Evolutionary conservation across 1,139 yeast species (phyloP), one percentile per base, ranked within the genome.

Genomic region (Taphrina sp.): DNA sequence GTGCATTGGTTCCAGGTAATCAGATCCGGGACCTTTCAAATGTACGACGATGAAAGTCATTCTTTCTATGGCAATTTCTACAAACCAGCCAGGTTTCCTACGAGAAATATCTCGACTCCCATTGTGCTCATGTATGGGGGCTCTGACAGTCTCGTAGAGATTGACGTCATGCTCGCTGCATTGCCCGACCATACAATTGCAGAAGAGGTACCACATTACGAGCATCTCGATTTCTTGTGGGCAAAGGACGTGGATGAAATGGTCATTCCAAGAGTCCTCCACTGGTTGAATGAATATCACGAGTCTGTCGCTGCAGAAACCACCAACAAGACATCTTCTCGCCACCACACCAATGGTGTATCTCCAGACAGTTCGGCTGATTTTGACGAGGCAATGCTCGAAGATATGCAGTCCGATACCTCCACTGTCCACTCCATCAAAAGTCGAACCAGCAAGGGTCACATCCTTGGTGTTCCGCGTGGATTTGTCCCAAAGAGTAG

Each of bases 1-100:
- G 96, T 89, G 33, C 97, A 90, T 70, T 90, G 97, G 97, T 90
- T 90, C 68, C 97, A 90, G 70, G 88, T 90, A 57, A 85, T 90
- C 61, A 75, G 85, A 44, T 76, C 86, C n/a, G 81, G 80, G 41
- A 79, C 80, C 53, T 89, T 90, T 68, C 95, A 88, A 69, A 84
- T 90, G 95, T 90, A 82, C 69, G 90, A 84, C 64, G 95, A 87
- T 60, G 73, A 70, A 52, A 14, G 42, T 3, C 53, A 28, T 29
- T 37, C 53, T 3, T 22, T 37, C 2, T 39, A 39, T 22, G 14
- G 65, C 80, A 43, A 45, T 71, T 70, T 71, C 45, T 77, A 80
- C 64, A 71, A 78, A 58, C 85, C 80, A 3, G 82, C 87, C 0
- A 81, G 83, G 2, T 82, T 81, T 67, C 85, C 85, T 1, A 79